Conservation (phyloP, 805 yeast species). For the Metschnikowia arizonensis region DNA sequence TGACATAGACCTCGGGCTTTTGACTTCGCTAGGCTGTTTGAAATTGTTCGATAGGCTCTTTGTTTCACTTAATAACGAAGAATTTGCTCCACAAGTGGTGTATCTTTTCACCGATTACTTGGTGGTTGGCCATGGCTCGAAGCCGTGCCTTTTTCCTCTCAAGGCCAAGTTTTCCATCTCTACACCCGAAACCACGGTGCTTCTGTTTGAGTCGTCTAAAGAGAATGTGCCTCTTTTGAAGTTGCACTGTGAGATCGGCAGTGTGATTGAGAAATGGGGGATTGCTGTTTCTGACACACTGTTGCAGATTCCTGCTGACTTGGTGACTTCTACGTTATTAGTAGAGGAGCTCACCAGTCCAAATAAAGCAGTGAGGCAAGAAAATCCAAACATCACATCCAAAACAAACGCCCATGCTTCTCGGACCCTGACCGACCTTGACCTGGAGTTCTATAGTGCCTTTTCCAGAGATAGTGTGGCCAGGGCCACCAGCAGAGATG, state of each 20-base stretch:
- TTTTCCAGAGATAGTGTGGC: constrained; percentile 4
- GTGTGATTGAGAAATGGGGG: constrained; percentile 44
- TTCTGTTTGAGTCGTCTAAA: constrained; percentile 18
- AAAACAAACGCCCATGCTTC: background rate
- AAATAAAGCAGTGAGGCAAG: background rate
- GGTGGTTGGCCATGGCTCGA: constrained; percentile 21
- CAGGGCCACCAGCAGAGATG: background rate
- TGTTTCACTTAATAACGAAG: constrained; percentile 19
- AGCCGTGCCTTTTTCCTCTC: constrained; percentile 14
- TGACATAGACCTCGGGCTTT: constrained; percentile 22
- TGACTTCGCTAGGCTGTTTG: constrained; percentile 32
- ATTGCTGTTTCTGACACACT: constrained; percentile 35
- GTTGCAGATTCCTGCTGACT: constrained; percentile 31
- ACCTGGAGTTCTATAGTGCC: background rate
- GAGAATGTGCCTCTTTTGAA: constrained; percentile 15
- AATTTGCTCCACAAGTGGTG: constrained; percentile 15
- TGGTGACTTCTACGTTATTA: constrained; percentile 23
- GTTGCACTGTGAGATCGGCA: constrained; percentile 26
- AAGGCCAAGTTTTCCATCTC: constrained; percentile 11
- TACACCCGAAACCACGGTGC: constrained; percentile 24
- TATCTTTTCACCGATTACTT: constrained; percentile 35
- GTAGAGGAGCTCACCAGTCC: background rate
- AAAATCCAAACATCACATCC: no score
- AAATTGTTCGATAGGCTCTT: constrained; percentile 34
- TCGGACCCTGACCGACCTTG: background rate